These are phyloP conservation scores for Paraphoma chrysanthemicola DNA, from an alignment of 2,329 filamentous ascomycete genomes.

Conservation along the genomic window DNA sequence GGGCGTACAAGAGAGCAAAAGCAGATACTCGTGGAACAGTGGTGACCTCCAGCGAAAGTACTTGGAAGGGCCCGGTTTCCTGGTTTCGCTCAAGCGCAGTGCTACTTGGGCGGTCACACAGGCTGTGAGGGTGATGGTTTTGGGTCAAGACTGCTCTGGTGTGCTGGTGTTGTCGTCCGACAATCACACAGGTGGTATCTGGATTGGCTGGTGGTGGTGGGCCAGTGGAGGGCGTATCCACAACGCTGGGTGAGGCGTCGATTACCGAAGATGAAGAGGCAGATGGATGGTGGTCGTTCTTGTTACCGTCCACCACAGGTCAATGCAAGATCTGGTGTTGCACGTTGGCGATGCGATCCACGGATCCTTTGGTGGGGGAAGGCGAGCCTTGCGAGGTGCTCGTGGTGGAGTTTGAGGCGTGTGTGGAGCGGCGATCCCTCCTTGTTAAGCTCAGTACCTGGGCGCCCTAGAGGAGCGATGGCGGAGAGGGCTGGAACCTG, in stretches of 20 bases:
- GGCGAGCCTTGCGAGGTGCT: slow-evolving; percentile 26
- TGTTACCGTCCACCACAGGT: slow-evolving; percentile 27
- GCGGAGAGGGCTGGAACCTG: slow-evolving; percentile 56
- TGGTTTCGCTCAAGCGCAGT: slow-evolving; percentile 56
- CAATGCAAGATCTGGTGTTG: slow-evolving; percentile 44
- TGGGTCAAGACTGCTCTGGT: slow-evolving; percentile 43
- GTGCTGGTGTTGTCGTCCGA: slow-evolving; percentile 38
- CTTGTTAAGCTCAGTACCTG: slow-evolving; percentile 59
- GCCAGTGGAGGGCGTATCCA: slow-evolving; percentile 30
- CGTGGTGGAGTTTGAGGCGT: slow-evolving; percentile 47
- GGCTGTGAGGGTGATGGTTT: slow-evolving; percentile 45
- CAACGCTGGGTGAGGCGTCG: slow-evolving; percentile 31
- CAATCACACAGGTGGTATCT: slow-evolving; percentile 21
- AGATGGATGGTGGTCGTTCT: slow-evolving; percentile 26
- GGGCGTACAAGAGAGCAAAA: slow-evolving; percentile 50
- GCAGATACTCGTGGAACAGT: slow-evolving; percentile 46
- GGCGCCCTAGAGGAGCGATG: slow-evolving; percentile 53
- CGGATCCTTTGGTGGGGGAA: slow-evolving; percentile 23
- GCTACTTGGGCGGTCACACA: slow-evolving; percentile 49
- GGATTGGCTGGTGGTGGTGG: slow-evolving; percentile 31
- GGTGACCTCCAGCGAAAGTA: slow-evolving; percentile 43
- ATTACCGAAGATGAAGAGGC: slow-evolving; percentile 31
- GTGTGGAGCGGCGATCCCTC: slow-evolving; percentile 54
- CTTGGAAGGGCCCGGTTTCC: slow-evolving; percentile 52
- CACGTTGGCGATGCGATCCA: slow-evolving; percentile 36